These are phyloP conservation scores for Colletotrichum sp. DNA, from an alignment of 2,329 filamentous ascomycete species.

Conservation along the genomic window DNA sequence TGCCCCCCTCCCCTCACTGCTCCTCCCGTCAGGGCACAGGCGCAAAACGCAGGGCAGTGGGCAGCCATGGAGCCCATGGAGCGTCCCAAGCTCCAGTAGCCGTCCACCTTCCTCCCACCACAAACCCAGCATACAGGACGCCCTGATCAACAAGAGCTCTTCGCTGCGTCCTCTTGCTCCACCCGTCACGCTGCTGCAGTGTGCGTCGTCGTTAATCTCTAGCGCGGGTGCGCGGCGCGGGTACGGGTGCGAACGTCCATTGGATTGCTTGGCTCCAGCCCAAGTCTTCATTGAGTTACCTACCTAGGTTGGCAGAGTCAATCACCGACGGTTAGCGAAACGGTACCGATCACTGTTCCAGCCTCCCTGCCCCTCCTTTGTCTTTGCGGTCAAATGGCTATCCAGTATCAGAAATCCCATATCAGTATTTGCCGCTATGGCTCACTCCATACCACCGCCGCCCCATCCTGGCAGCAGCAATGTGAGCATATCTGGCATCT, in stretches of 20 bases:
- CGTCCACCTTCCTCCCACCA: not conserved
- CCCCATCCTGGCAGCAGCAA: not conserved
- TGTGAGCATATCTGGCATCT: not conserved
- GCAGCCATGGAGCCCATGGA: not conserved
- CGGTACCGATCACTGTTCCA: not conserved
- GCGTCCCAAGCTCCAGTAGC: conserved; percentile 15
- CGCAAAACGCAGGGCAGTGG: not conserved
- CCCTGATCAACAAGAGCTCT: conserved; percentile 4
- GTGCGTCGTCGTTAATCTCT: not conserved
- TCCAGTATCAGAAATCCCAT: not conserved
- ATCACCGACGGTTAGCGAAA: not conserved
- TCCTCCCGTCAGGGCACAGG: not conserved
- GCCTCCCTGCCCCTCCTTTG: not conserved
- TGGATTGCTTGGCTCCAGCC: conserved; percentile 5
- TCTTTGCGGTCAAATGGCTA: not conserved
- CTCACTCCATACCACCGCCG: not conserved
- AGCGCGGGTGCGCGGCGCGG: not conserved
- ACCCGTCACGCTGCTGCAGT: not conserved
- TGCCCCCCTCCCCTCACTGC: not conserved
- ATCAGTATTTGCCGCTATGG: not conserved
- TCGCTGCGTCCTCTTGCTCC: not conserved
- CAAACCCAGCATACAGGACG: not conserved
- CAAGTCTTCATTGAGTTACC: not conserved
- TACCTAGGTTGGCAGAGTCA: not conserved
- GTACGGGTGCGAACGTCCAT: not conserved